Evolutionary conservation across 305 asterid genomes (phyloP).

Genomic region (Fraxinus angustifolia): DNA sequence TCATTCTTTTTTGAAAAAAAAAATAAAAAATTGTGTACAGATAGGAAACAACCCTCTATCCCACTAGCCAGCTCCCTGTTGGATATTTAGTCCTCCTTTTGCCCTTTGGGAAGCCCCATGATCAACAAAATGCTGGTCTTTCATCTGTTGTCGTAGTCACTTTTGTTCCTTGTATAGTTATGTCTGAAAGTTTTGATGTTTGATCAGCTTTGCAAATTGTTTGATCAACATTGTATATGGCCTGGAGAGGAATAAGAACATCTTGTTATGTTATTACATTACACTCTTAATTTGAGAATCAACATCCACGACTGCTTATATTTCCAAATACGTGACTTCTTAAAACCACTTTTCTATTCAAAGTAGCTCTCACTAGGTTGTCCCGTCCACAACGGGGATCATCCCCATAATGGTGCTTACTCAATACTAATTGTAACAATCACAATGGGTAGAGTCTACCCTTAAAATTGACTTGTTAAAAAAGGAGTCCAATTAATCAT

Average conservation of each 20-base stretch:
- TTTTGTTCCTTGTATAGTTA: conserved; percentile 4
- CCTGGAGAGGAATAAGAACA: neutral
- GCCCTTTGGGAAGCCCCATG: neutral
- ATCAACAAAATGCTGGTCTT: conserved; percentile 11
- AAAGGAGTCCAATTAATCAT: neutral
- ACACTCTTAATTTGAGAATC: neutral
- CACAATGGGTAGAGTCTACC: neutral
- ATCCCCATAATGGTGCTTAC: neutral
- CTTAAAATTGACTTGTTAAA: neutral
- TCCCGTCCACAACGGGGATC: neutral
- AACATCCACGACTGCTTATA: neutral
- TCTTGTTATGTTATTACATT: neutral
- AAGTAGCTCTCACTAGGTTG: neutral
- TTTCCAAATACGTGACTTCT: neutral
- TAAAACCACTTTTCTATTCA: neutral
- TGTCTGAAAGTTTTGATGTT: conserved; percentile 2
- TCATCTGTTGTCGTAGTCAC: conserved; percentile 19
- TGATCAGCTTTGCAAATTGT: neutral
- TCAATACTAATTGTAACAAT: neutral
- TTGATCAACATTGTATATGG: neutral
- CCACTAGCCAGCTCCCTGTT: neutral
- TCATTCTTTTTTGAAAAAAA: conserved; percentile 11
- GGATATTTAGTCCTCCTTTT: neutral
- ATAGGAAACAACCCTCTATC: conserved; percentile 15
- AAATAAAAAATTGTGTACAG: conserved; percentile 39